Evolutionary conservation across 768 basidiomycete species (phyloP).

Genomic region (Tylopilus rubrobrunneus): DNA sequence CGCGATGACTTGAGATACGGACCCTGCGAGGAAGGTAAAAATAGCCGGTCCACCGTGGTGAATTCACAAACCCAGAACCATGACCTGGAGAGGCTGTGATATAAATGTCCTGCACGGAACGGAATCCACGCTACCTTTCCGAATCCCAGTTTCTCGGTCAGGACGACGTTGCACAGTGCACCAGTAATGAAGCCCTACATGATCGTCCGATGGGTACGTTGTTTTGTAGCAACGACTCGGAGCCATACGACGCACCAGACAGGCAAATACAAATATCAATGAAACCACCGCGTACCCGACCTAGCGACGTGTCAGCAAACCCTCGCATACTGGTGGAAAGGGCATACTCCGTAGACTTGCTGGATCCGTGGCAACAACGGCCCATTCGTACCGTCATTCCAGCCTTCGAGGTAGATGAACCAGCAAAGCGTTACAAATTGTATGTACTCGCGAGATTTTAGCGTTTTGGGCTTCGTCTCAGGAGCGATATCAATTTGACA

Average conservation of each 20-base stretch:
- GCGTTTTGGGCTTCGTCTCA: conserved; percentile 2
- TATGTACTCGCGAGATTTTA: conserved; percentile 26
- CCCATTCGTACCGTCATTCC: conserved; percentile 87
- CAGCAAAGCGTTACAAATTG: conserved; percentile 57
- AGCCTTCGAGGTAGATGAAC: conserved; percentile 60
- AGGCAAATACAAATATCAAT: conserved; percentile 50
- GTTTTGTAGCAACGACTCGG: not conserved
- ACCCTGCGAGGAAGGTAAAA: conserved; percentile 34
- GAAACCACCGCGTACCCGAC: conserved; percentile 52
- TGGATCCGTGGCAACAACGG: conserved; percentile 74
- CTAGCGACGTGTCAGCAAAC: conserved; percentile 23
- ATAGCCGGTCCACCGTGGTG: not conserved
- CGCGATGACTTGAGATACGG: conserved; percentile 20
- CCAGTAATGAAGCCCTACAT: conserved; percentile 41
- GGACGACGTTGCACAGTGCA: conserved; percentile 43
- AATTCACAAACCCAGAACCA: conserved; percentile 33
- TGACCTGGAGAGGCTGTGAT: conserved; percentile 27
- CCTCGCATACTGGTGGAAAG: not conserved
- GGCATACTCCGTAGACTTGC: conserved; percentile 43
- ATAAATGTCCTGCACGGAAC: not conserved
- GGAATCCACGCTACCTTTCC: conserved; percentile 26
- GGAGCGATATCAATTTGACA: not conserved
- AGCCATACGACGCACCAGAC: conserved; percentile 32
- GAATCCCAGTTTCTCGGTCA: conserved; percentile 36
- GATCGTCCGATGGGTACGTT: conserved; percentile 16